These are phyloP conservation scores for Monascus ruber DNA, from an alignment of 2,329 filamentous ascomycete genomes.

Conservation along the genomic window DNA sequence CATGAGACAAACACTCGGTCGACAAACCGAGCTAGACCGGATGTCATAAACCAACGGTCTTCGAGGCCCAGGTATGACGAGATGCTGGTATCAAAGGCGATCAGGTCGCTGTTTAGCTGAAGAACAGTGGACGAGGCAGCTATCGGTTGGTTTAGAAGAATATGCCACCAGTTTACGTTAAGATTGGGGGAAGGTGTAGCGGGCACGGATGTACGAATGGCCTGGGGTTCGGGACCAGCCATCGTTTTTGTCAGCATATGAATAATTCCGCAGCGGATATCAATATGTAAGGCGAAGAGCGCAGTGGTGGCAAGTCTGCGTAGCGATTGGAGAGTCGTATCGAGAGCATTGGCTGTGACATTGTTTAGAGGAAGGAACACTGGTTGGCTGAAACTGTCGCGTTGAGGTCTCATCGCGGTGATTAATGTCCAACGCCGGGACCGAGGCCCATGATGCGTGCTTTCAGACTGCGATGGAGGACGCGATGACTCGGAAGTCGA, in stretches of 20 bases:
- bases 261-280: constrained; percentile 75
- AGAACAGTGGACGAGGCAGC: constrained; percentile 56
- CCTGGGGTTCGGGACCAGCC: constrained; percentile 41
- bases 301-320: constrained; percentile 68
- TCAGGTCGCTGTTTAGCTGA: constrained; percentile 69
- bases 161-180: constrained; percentile 53
- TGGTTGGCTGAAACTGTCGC: constrained; percentile 47
- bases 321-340: constrained; percentile 73
- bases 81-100: constrained; percentile 77
- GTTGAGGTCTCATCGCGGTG: constrained; percentile 46
- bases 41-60: constrained; percentile 65
- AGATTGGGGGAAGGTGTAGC: constrained; percentile 50
- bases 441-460: constrained; percentile 28
- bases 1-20: constrained; percentile 68
- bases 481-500: constrained; percentile 46
- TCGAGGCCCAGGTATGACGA: constrained; percentile 58
- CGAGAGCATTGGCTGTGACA: constrained; percentile 78
- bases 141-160: constrained; percentile 30
- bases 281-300: constrained; percentile 76
- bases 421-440: constrained; percentile 76
- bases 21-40: constrained; percentile 64
- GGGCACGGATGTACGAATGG: constrained; percentile 21
- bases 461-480: constrained; percentile 31
- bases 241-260: constrained; percentile 61
- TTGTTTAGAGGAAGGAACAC: constrained; percentile 80